Evolutionary conservation across 495 filamentous ascomycete species (phyloP), one percentile per base, ranked within the genome.

Genomic region (Articulospora tetracladia): DNA sequence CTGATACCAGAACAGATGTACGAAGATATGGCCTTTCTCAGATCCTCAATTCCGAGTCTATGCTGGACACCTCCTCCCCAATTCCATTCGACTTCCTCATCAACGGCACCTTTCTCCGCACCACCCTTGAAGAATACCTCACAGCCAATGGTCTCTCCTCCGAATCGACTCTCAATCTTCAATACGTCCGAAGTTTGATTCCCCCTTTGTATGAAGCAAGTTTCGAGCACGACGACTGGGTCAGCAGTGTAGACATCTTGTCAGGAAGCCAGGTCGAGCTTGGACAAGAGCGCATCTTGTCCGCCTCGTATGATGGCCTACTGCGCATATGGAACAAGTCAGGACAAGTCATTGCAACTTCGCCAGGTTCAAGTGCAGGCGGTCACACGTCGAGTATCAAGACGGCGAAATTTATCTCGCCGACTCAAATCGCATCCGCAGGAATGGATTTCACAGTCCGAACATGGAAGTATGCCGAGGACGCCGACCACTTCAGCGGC

Each of bases 201-300:
- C 94, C 94, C 0, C 95, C 94, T 22, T 76, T 87, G 13, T 89
- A 91, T 70, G 84, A 93, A 44, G 84, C 92, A 6, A 90, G 88
- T 56, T 97, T 95, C 72, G 84, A 96, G 75, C 92, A 98, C 69
- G 92, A 97, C 67, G 93, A 97, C 68, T 98, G 94, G 94, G 89
- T 98, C 30, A 89, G 87, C 70, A 79, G 84, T n/a, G 88, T 97
- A n/a, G 91, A 97, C 67, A 84, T 96, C 3, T 80, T 93, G 20
- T 92, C 89, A 0, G 70, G 65, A 20, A 60, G 73, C 52, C 76
- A 78, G 24, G 49, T 49, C 7, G 61, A 76, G 56, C 53, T 64
- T 34, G 83, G 84, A 27, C 79, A 87, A 53, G 84, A 87, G 65
- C 77, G 91, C 44, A 88, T 98, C 57, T 73, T 97, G n/a, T 92